Base-by-base conservation (phyloP, 495 filamentous ascomycete genomes). In the Penicillium mononematosum region DNA sequence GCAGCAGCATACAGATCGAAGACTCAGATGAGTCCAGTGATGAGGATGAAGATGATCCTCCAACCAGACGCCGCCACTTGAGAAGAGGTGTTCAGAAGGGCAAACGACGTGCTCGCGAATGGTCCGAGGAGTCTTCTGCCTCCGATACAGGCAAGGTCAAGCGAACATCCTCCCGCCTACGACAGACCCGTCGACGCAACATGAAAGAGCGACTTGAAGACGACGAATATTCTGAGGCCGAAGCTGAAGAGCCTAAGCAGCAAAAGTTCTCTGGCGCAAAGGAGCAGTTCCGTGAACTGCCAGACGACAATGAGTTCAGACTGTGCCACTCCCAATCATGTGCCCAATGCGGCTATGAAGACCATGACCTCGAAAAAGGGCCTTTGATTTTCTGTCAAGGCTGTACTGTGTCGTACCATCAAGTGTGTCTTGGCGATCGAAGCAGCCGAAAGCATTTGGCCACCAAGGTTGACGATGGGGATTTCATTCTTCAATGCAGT, bases 401-500 rank as follows among this genome's bases (percentile, higher is more conserved):
- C 19, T 99, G 95, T 69, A 89, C 85, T 4, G 78, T 83, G 22
- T 78, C 88, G 0, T 96, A 90, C 59, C 95, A 99, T 64, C 87
- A 88, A 62, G 65, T 61, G 32, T 99, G 95, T 66, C 77, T 99
- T 14, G 90, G 92, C 19, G 69, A 75, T n/a, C 84, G 93, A 17
- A 81, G 75, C 31, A 69, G 60, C 11, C 81, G 95, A 43, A 91
- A 96, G 5, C 94, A 98, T 71, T 76, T 93, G n/a, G 90, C 95
- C 24, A 97, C 94, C n/a, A 98, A 96, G 69, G 76, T 97, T 46
- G 83, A 74, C 4, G 75, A 85, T 5, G 84, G 86, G 14, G 75
- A 88, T 16, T 97, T 94, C 62, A 85, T 98, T 39, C 74, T 98
- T 36, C 95, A 99, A 68, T 99, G 95, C 69, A 85, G 84, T 55